Base-by-base conservation (phyloP, 2,329 filamentous ascomycete genomes). In the Colletotrichum brevisporum region DNA sequence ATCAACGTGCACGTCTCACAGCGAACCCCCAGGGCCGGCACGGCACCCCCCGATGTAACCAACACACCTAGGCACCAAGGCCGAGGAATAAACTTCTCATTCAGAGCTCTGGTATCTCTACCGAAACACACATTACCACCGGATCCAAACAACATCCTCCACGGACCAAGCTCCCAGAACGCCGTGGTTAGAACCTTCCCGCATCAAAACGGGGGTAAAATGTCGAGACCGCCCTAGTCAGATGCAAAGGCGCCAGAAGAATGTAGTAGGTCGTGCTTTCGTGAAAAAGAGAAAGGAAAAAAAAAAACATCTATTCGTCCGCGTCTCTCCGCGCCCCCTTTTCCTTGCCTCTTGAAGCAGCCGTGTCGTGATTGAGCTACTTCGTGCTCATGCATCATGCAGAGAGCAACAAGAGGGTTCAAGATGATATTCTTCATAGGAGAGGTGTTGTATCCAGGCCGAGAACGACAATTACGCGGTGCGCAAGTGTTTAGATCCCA, bases 401-500 rank as follows among this genome's bases (percentile, higher is more conserved):
- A 60, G 43, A 26, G 57, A 59, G 53, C 21, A 63, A 63, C 41
- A 53, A 36, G 18, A 12, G 10, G 39, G 24, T 13, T 16, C n/a
- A n/a, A 21, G 36, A 36, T 45, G 55, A 50, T 66, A 43, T 50
- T 41, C 31, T 54, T 18, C 16, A 36, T 36, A 8, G 12, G 18
- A 16, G 36, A 4, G 47, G 8, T 9, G 31, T 18, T 21, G 24
- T 41, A 27, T 48, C 26, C 39, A 24, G 13, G 24, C 39, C 13
- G 39, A 45, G 12, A 39, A 16, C 12, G 10, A 45, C n/a, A 50
- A 16, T 66, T 45, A 73, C 43, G 47, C 64, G 10, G 67, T 60
- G 56, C 73, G 69, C 15, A 82, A 73, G 67, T 82, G 81, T 60
- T 80, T 82, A n/a, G 83, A 82, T 31, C 84, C 84, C 52, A 88